These are phyloP conservation scores for Lipomyces sp. DNA, from an alignment of 805 yeast species.

Conservation along the genomic window DNA sequence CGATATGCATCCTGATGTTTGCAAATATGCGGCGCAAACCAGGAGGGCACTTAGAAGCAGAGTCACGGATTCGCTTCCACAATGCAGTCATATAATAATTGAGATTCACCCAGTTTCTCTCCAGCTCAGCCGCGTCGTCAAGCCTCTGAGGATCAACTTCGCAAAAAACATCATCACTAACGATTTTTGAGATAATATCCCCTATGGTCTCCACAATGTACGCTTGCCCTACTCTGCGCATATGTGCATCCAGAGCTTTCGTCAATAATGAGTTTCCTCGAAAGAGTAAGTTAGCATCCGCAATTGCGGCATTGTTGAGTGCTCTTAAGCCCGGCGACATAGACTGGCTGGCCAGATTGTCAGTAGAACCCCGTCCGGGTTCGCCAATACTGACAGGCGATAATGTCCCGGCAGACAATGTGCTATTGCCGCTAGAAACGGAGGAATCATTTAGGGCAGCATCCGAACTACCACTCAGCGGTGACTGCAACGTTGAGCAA, in stretches of 20 bases:
- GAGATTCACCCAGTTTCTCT: slow-evolving; percentile 30
- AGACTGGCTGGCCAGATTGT: background rate
- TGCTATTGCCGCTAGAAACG: slow-evolving; percentile 1
- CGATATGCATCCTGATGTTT: slow-evolving; percentile 61
- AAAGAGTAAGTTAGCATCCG: slow-evolving; percentile 57
- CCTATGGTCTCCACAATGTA: slow-evolving; percentile 73
- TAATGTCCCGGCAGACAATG: slow-evolving; percentile 19
- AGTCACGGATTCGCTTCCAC: slow-evolving; percentile 62
- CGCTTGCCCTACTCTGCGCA: slow-evolving; percentile 72
- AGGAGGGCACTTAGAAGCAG: slow-evolving; percentile 72
- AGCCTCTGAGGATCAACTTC: slow-evolving; percentile 78
- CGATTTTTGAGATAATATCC: slow-evolving; percentile 55
- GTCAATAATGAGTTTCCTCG: slow-evolving; percentile 84
- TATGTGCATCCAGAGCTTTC: slow-evolving; percentile 73
- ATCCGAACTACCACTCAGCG: too few relatives aligned
- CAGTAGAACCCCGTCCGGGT: background rate
- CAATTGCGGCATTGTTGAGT: slow-evolving; percentile 15
- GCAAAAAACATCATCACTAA: slow-evolving; percentile 51
- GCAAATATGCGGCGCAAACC: slow-evolving; percentile 63
- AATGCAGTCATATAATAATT: slow-evolving; percentile 37
- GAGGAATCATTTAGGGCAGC: too few relatives aligned
- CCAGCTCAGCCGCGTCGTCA: slow-evolving; percentile 36
- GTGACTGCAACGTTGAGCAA: too few relatives aligned
- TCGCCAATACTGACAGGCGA: slow-evolving; percentile 5
- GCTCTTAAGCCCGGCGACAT: background rate